Base-by-base conservation (phyloP, 2,329 filamentous ascomycete species). In the Endothia cerciana region DNA sequence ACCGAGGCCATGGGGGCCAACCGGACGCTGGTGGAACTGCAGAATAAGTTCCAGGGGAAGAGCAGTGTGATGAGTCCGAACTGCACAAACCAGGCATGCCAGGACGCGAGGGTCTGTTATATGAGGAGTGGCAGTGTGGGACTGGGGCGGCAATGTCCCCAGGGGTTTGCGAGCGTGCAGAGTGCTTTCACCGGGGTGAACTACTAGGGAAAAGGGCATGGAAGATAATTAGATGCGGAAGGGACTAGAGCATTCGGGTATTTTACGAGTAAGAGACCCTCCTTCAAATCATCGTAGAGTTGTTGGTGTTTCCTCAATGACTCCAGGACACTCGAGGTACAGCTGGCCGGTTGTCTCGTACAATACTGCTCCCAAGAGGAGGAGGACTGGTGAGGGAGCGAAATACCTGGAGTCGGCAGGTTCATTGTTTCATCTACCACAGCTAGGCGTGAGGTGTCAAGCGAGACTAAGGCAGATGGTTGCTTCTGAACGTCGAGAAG, bases 1-100 rank as follows among this genome's bases (percentile, higher is more conserved):
- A 87, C 84, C 0, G 84, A 85, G 69, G 83, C 81, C 1, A 87
- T 87, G 84, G 83, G 85, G 71, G 73, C 70, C 36, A 79, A 87
- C 63, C 73, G 75, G 3, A 77, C 71, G 2, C 76, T 88, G n/a
- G 83, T 85, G 7, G 77, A 73, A 43, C 71, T 75, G 47, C 82
- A 84, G 64, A 87, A 85, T 69, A 80, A 75, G 0, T 81, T 80
- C 45, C 81, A 86, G 71, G 84, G 84, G 0, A 86, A 85, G 74
- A 78, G 73, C 65, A 85, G 82, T 64, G 72, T 82, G 4, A 76
- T 76, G 72, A 82, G 77, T 51, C 83, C 84, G 0, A 82, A 82
- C 49, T 87, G 85, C 67, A 83, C 81, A 2, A 85, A 73, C 67
- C 73, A 74, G 41, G 82, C 77, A 3, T 88, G 85, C 72, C 80